These are phyloP conservation scores for Talaromyces atroroseus DNA, from an alignment of 2,329 filamentous ascomycete species.

Conservation along the genomic window DNA sequence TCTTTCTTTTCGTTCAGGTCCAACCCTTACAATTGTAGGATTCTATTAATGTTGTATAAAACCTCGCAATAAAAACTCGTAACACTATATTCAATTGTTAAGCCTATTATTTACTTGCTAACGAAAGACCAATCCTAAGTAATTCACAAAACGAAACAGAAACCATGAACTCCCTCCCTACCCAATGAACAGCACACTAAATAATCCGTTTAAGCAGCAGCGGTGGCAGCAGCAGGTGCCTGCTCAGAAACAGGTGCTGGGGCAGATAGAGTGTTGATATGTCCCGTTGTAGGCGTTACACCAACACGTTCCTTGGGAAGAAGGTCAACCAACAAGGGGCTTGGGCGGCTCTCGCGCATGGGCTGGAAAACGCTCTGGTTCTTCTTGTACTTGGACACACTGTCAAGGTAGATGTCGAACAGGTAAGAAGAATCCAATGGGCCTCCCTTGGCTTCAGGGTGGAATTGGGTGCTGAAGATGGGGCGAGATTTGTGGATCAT, in stretches of 20 bases:
- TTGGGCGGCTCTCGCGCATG: slow-evolving; percentile 79
- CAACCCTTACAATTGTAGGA: too few species aligned
- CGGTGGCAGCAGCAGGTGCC: slow-evolving; percentile 11
- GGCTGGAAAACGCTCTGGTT: slow-evolving; percentile 64
- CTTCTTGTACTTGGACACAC: slow-evolving; percentile 82
- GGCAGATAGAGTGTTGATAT: slow-evolving; percentile 37
- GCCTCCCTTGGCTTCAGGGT: slow-evolving; percentile 95
- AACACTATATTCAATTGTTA: neutral
- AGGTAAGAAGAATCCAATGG: slow-evolving; percentile 93
- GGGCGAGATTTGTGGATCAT: slow-evolving; percentile 95
- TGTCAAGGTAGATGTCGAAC: slow-evolving; percentile 93
- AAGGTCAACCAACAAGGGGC: slow-evolving; percentile 81
- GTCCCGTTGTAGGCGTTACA: slow-evolving; percentile 64
- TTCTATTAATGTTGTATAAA: too few species aligned
- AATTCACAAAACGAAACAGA: neutral
- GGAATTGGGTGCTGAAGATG: slow-evolving; percentile 98
- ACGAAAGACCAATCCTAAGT: neutral
- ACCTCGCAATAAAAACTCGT: neutral
- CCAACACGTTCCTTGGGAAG: slow-evolving; percentile 92
- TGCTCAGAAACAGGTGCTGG: slow-evolving; percentile 19
- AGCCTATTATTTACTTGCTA: neutral
- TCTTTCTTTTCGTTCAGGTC: too few species aligned
- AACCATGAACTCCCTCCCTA: neutral
- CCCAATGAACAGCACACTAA: neutral
- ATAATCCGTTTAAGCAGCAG: slow-evolving; percentile 2